Conservation (phyloP, 1,139 yeast genomes). For the Geotrichum macrosporum region DNA sequence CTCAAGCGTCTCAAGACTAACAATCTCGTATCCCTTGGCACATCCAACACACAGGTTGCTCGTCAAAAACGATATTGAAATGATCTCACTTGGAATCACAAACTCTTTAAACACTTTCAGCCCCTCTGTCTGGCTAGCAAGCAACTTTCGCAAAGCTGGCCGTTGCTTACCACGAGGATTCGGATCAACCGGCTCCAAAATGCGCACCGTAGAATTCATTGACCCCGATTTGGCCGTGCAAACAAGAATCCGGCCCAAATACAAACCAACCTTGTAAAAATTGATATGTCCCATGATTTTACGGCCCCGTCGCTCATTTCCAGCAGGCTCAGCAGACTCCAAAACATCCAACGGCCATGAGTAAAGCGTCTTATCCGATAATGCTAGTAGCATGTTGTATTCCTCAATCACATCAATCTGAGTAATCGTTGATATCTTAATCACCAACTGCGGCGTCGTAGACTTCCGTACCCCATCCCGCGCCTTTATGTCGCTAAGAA, state of each 20-base stretch:
- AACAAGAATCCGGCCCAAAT: constrained; percentile 81
- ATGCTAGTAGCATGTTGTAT: constrained; percentile 73
- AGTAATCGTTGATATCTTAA: constrained; percentile 71
- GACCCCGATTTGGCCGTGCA: constrained; percentile 82
- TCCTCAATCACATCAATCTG: constrained; percentile 92
- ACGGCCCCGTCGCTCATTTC: constrained; percentile 70
- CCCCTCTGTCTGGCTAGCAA: constrained; percentile 43
- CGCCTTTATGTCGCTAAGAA: constrained; percentile 53
- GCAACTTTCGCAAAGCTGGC: constrained; percentile 48
- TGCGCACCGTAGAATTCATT: constrained; percentile 69
- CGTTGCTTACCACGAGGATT: constrained; percentile 38
- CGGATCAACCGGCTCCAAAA: constrained; percentile 78
- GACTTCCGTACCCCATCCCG: constrained; percentile 49
- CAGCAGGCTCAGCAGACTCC: constrained; percentile 50
- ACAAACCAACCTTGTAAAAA: constrained; percentile 88
- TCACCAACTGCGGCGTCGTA: constrained; percentile 71
- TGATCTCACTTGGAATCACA: constrained; percentile 79
- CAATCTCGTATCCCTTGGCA: constrained; percentile 92
- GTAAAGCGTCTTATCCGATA: constrained; percentile 76
- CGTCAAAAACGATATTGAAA: constrained; percentile 84
- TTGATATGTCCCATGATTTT: constrained; percentile 79
- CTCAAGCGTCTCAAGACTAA: constrained; percentile 68
- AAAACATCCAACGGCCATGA: constrained; percentile 83
- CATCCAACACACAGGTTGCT: constrained; percentile 91
- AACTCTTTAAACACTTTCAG: constrained; percentile 76